phyloP scores from a whole-genome alignment of 2,329 filamentous ascomycete species.

The Ophiocordyceps australis region DNA sequence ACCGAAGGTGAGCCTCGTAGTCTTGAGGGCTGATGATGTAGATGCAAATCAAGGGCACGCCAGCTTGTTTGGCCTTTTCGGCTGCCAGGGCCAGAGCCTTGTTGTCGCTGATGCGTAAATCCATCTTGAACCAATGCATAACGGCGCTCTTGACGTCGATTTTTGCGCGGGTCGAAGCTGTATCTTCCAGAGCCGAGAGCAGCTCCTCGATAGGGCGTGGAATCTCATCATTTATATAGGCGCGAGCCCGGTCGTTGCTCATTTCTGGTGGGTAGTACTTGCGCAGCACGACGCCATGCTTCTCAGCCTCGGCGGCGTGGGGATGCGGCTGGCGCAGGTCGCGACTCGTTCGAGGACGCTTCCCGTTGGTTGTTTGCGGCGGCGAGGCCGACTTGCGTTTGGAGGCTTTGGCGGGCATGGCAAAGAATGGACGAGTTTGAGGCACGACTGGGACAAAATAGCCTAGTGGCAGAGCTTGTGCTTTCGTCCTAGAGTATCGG shows the following conservation, averaged over 20 bases:
- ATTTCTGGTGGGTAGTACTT: constrained; percentile 78
- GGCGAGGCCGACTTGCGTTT: constrained; percentile 11
- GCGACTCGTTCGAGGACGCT: constrained; percentile 13
- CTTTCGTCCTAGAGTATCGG: too few relatives aligned
- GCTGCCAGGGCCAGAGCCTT: constrained; percentile 49
- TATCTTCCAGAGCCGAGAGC: constrained; percentile 40
- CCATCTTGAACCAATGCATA: constrained; percentile 83
- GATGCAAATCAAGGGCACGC: constrained; percentile 54
- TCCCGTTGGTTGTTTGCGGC: constrained; percentile 9
- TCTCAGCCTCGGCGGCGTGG: constrained; percentile 24
- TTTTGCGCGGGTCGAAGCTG: constrained; percentile 29
- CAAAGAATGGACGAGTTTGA: too few relatives aligned
- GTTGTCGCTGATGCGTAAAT: constrained; percentile 60
- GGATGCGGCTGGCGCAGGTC: constrained; percentile 26
- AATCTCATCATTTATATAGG: constrained; percentile 54
- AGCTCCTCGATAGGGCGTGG: constrained; percentile 58
- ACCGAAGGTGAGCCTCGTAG: constrained; percentile 61
- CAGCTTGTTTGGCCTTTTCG: constrained; percentile 43
- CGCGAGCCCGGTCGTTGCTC: constrained; percentile 57
- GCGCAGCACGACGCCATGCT: constrained; percentile 46
- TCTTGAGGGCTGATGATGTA: constrained; percentile 75
- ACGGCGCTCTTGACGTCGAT: constrained; percentile 42
- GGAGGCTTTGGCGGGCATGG: constrained; percentile 10
- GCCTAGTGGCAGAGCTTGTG: too few relatives aligned
- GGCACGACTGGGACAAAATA: too few relatives aligned